Conservation (phyloP, 2,329 filamentous ascomycete genomes). For the Karstenula rhodostoma region DNA sequence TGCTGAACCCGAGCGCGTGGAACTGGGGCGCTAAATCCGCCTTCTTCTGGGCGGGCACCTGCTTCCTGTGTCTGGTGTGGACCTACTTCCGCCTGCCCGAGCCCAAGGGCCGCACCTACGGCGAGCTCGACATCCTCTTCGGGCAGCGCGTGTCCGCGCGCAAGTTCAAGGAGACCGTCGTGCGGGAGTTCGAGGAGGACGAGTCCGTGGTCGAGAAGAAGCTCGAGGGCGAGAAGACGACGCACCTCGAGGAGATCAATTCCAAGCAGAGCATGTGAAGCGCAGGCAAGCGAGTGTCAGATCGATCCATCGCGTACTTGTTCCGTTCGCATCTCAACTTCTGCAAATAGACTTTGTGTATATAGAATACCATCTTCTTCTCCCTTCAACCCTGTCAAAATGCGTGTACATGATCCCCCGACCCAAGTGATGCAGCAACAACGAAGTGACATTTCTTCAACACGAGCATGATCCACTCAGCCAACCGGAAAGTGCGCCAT, state of each 20-base stretch:
- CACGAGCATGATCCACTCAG: background rate
- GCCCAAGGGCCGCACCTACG: slow-evolving; percentile 80
- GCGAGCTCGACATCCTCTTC: slow-evolving; percentile 85
- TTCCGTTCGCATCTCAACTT: background rate
- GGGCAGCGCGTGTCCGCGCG: slow-evolving; percentile 57
- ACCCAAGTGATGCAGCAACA: background rate
- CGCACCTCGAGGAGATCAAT: slow-evolving; percentile 37
- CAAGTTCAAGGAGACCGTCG: slow-evolving; percentile 39
- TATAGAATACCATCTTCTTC: background rate
- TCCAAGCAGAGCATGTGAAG: slow-evolving; percentile 21
- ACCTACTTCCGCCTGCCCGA: slow-evolving; percentile 83
- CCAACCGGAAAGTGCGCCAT: slow-evolving; percentile 30
- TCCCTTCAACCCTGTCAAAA: background rate
- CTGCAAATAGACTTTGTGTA: slow-evolving; percentile 3
- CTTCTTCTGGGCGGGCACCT: slow-evolving; percentile 86
- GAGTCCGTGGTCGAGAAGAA: slow-evolving; percentile 23
- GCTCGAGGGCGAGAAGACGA: slow-evolving; percentile 33
- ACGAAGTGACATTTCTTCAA: background rate
- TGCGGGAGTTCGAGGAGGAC: slow-evolving; percentile 34
- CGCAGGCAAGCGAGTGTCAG: background rate
- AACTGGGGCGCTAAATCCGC: slow-evolving; percentile 82
- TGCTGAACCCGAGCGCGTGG: slow-evolving; percentile 48
- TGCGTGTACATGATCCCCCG: background rate
- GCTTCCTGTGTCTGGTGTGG: slow-evolving; percentile 80
- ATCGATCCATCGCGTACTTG: background rate